Conservation (phyloP, 2,329 filamentous ascomycete species). For the Hypoxylon sp. region DNA sequence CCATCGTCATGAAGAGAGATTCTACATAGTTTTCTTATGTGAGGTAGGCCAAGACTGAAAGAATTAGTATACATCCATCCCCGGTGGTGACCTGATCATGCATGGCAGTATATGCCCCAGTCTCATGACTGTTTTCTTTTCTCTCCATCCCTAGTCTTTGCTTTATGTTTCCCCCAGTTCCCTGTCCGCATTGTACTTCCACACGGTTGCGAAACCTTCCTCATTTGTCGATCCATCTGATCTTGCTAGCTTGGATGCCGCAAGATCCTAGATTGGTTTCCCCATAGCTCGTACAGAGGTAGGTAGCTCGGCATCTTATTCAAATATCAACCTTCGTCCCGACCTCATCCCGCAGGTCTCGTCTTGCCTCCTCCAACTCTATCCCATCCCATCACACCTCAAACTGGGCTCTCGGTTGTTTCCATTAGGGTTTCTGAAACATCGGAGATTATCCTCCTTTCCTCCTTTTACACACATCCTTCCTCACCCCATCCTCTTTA, state of each 20-base stretch:
- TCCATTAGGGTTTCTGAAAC: slow-evolving; percentile 30
- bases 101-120: slow-evolving; percentile 36
- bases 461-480: slow-evolving; percentile 8
- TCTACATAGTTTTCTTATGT: slow-evolving; percentile 12
- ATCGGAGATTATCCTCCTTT: slow-evolving; percentile 27
- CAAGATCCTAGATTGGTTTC: slow-evolving; percentile 27
- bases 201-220: slow-evolving; percentile 43
- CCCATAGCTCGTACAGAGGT: slow-evolving; percentile 30
- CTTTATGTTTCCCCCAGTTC: slow-evolving; percentile 31
- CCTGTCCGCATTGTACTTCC: slow-evolving; percentile 35
- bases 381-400: slow-evolving; percentile 22
- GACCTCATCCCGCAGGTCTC: slow-evolving; percentile 30
- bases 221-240: slow-evolving; percentile 44
- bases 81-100: slow-evolving; percentile 29
- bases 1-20: slow-evolving; percentile 13
- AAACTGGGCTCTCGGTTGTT: background rate
- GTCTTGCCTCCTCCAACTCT: slow-evolving; percentile 29
- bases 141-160: slow-evolving; percentile 35
- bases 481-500: slow-evolving; percentile 15
- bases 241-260: slow-evolving; percentile 30
- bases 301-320: slow-evolving; percentile 28
- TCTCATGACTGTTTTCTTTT: slow-evolving; percentile 43
- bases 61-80: slow-evolving; percentile 16
- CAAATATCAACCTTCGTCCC: slow-evolving; percentile 34
- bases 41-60: slow-evolving; percentile 34